Base-by-base conservation (phyloP, 2,329 filamentous ascomycete genomes). In the Pseudogymnoascus sp. region DNA sequence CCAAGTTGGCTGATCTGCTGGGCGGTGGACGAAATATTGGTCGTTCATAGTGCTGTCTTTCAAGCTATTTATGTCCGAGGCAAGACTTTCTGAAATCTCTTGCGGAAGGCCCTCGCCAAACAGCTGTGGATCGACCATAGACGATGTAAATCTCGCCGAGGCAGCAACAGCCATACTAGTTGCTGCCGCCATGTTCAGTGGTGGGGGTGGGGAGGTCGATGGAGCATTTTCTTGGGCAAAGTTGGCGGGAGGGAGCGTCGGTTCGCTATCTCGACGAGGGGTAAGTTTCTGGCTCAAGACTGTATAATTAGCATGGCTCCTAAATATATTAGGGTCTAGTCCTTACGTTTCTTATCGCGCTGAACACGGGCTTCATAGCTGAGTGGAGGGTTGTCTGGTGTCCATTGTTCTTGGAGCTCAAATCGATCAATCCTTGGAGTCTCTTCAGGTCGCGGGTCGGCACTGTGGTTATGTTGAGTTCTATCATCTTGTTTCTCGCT, bases 351-450 rank as follows among this genome's bases (percentile, higher is more conserved):
- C 33, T 67, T 72, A 23, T 73, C 71, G n/a, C 70, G 66, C 6
- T 67, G 66, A 9, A 68, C 63, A 10, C 71, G 70, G 45, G 68
- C 70, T 38, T 81, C 80, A 48, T 81, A 80, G 67, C 72, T 76
- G 13, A 76, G 66, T 1, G 81, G 78, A 1, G 79, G 78, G 58
- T 83, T 80, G 19, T 84, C 81, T 3, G 82, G 68, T 2, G 80
- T 80, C 66, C 80, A 83, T 41, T 83, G 80, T 52, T 84, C 82
- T 35, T 83, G 80, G 9, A 83, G 67, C 63, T 83, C 80, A 62
- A 82, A 77, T 41, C 67, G 63, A 21, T 66, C 66, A 18, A 62
- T 57, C 26, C 63, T 62, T 28, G 61, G 62, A 13, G 64, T 63
- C 35, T 70, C 67, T 23, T 64, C 61, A 13, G 61, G 39, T 59